Evolutionary conservation across 2,329 filamentous ascomycete genomes (phyloP).

Genomic region (Ophiobolus disseminans): DNA sequence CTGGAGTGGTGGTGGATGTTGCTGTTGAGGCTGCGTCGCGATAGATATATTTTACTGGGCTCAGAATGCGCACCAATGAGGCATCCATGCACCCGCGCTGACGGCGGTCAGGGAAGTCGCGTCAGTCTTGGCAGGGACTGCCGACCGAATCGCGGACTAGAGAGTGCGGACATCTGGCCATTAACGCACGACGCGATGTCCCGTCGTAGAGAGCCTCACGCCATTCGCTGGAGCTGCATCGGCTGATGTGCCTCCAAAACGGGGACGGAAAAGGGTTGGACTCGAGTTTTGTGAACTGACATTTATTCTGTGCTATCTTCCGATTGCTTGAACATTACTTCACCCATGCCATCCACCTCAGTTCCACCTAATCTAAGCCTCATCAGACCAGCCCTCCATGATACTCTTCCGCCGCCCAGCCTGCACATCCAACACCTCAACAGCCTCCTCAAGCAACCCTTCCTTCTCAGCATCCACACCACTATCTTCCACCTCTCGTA

Average conservation of each 20-base stretch:
- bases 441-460: slow-evolving; percentile 16
- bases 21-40: slow-evolving; percentile 24
- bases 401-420: too few species aligned
- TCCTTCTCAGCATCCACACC: too few species aligned
- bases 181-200: slow-evolving; percentile 27
- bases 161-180: slow-evolving; percentile 30
- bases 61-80: slow-evolving; percentile 24
- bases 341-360: too few species aligned
- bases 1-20: slow-evolving; percentile 15
- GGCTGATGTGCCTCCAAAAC: neutral
- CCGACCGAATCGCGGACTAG: slow-evolving; percentile 12
- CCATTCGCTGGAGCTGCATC: slow-evolving; percentile 25
- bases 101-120: slow-evolving; percentile 20
- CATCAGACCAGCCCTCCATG: too few species aligned
- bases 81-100: slow-evolving; percentile 20
- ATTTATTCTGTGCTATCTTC: too few species aligned
- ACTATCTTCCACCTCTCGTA: slow-evolving; percentile 19
- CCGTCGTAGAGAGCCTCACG: slow-evolving; percentile 22
- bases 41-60: slow-evolving; percentile 33
- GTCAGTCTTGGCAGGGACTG: slow-evolving; percentile 29
- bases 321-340: too few species aligned
- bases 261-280: too few species aligned
- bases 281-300: too few species aligned
- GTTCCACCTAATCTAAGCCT: too few species aligned
- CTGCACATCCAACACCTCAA: slow-evolving; percentile 10